Base-by-base conservation (phyloP, 106 monocot genomes). In the Phalaenopsis aphrodite region DNA sequence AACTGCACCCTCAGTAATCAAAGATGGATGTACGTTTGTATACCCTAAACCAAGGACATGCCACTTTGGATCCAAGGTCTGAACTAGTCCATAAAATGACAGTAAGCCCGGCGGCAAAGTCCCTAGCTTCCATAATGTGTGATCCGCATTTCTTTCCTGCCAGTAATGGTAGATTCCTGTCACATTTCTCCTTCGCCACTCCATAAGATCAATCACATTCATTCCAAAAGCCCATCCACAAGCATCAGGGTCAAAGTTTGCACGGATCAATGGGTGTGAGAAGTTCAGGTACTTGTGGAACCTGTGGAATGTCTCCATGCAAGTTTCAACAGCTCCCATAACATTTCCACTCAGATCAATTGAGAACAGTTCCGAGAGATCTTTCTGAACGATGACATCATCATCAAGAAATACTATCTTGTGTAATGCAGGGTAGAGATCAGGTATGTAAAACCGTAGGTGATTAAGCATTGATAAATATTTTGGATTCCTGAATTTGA, bases 221-320 rank as follows among this genome's bases (percentile, higher is more conserved):
- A 85, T 85, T 17, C 85, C 85, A 41, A 85, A 85, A 12, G 85
- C 85, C 85, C 85, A 85, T 36, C 81, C 85, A 48, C 85, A 85
- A 5, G 71, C 81, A 49, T 78, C 81, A 1, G 85, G 85, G 78
- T 81, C 81, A 41, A 85, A 81, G 52, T 85, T 56, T 3, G 42
- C 45, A 58, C 73, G 68, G 56, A 85, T 81, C 47, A 85, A 23
- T 1, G 81, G 85, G 58, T 85, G 85, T 4, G 85, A 81, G 24
- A 78, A 81, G 77, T 85, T 85, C 78, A 85, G 45, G 47, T 85
- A 85, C 81, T 78, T 81, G 71, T 81, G 77, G 47, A 85, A 78
- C 78, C 85, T 68, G 73, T 85, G 81, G 71, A 78, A 85, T 23
- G 78, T 81, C 78, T 81, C 78, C 81, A 61, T 85, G 78, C 85